Evolutionary conservation across 169 alveolate genomes (phyloP).

Genomic region (Eimeria tenella): DNA sequence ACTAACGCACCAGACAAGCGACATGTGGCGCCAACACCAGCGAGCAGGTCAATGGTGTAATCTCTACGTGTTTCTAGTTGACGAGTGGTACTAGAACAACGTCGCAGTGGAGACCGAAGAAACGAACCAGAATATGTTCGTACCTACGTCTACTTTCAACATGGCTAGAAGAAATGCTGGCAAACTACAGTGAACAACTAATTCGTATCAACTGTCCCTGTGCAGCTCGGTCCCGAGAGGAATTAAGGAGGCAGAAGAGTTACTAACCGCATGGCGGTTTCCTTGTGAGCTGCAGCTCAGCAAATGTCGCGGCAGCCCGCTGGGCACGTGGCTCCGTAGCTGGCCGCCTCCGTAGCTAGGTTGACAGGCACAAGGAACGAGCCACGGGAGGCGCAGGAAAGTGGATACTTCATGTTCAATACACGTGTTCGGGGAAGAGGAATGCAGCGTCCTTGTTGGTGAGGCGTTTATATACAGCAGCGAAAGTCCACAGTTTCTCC

Average conservation of each 20-base stretch:
- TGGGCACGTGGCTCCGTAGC: neutral
- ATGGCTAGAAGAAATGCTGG: no score
- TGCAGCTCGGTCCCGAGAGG: neutral
- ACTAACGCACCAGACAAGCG: no score
- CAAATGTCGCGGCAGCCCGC: neutral
- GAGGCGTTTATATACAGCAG: conserved; percentile 95
- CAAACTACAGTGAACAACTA: no score
- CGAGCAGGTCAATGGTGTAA: no score
- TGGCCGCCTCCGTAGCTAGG: neutral
- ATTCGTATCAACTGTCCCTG: no score
- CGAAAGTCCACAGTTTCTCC: conserved; percentile 95
- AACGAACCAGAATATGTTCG: no score
- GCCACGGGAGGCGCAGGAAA: no score
- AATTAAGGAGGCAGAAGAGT: neutral
- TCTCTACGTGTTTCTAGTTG: no score
- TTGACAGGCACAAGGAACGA: neutral
- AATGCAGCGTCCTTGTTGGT: conserved; percentile 96
- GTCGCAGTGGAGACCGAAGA: no score
- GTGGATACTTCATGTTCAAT: neutral
- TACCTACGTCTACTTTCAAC: no score
- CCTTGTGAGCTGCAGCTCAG: neutral
- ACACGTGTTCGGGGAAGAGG: conserved; percentile 84
- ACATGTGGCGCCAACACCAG: no score
- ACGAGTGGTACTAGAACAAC: no score
- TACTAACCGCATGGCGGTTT: neutral